Evolutionary conservation across 2,329 filamentous ascomycete species (phyloP), one percentile per base, ranked within the genome.

Genomic region (Fusarium sp.): DNA sequence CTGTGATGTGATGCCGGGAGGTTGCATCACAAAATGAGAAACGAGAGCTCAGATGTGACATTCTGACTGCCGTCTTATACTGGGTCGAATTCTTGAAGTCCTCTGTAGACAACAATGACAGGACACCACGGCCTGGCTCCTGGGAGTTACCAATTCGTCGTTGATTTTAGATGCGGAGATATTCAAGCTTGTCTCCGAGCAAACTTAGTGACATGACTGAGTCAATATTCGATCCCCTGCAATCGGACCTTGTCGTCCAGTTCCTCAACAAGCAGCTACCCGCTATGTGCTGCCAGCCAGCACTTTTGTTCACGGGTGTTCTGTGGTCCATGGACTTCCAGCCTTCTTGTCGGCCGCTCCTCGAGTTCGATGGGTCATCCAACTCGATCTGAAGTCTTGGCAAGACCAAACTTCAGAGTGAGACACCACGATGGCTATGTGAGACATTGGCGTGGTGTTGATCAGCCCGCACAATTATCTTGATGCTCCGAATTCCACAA

Each of bases 1-100:
- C 62, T 77, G 72, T 77, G 72, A 75, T 72, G 64, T 70, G 75
- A 65, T 69, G 63, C 54, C 46, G 56, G 71, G 72, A 67, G 62
- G 58, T 49, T 65, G 64, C 71, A 74, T 74, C 59, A 52, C 50
- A 71, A 71, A 57, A 57, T 74, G 73, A 65, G 56, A 69, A 74
- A 57, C 66, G 65, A 76, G 64, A 63, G 60, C 61, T 75, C 60
- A 71, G 49, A 74, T 71, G 72, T 69, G 69, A 73, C 71, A 47
- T 58, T 74, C 67, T 50, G 60, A 75, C 56, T 77, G 54, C 73
- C 72, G 72, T 70, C 69, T 68, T 69, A 67, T 25, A 58, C 56
- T 50, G 21, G 32, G 72, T 62, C 60, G 60, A 30, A 61, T 53
- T 72, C 63, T 52, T 23, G 59, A 50, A 50, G 23, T 52, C 9